These are phyloP conservation scores for Neocatenulostroma microsporum DNA, from an alignment of 2,329 filamentous ascomycete genomes.

Conservation along the genomic window DNA sequence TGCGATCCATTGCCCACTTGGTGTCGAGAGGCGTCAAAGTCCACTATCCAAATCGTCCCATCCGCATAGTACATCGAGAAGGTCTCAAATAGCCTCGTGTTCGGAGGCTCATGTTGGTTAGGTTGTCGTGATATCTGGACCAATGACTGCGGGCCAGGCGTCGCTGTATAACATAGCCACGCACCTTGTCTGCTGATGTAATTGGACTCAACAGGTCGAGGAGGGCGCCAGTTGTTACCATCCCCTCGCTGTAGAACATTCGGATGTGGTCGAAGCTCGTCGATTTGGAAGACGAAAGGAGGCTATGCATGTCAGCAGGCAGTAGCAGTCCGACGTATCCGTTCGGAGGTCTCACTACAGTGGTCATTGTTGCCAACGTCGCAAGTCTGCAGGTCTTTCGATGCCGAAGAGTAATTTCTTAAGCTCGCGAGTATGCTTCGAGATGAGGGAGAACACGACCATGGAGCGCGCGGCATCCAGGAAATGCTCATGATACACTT, in stretches of 20 bases:
- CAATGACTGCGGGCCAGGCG: background rate
- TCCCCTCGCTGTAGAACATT: background rate
- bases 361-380: no score
- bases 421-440: no score
- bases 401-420: no score
- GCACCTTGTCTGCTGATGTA: background rate
- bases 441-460: no score
- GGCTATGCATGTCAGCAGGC: no score
- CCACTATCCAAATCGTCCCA: constrained; percentile 8
- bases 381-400: no score
- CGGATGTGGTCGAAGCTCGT: background rate
- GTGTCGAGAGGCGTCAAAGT: constrained; percentile 10
- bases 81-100: background rate
- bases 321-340: no score
- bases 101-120: background rate
- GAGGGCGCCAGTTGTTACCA: constrained; percentile 6
- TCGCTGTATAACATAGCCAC: background rate
- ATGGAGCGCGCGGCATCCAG: no score
- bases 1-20: constrained; percentile 11
- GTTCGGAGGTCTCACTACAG: no score
- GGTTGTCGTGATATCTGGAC: background rate
- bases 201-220: constrained; percentile 2
- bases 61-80: constrained; percentile 14
- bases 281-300: no score
- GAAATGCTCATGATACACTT: no score